Evolutionary conservation across 768 basidiomycete genomes (phyloP), one percentile per base, ranked within the genome.

Genomic region (Lentinula guzmanii): DNA sequence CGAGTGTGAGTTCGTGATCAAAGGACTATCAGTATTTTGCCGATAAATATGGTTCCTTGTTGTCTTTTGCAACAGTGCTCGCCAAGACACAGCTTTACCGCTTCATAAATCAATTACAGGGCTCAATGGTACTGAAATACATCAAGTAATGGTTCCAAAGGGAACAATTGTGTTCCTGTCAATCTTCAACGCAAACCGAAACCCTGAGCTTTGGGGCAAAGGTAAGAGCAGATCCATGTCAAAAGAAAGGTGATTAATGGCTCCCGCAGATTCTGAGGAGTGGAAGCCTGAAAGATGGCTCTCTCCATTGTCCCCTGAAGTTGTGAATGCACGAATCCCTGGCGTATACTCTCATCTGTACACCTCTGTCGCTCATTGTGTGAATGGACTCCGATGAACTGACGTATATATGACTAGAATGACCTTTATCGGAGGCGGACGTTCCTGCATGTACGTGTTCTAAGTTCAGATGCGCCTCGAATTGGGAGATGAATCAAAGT

Each of bases 271-370:
- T 62, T 75, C 76, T 0, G 48, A 66, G 21, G 76, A 80, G 59
- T 81, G 77, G 75, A 79, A 76, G 58, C 80, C 79, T 2, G 78
- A 80, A 55, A 69, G 79, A 16, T 81, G 80, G 79, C 67, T 80
- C 1, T 62, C 63, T 3, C 69, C 71, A 0, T 65, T 77, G 13
- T 77, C 76, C 1, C 62, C 70, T 10, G 63, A 65, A 18, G 70
- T 78, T 15, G 61, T 52, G 3, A 67, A 72, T 16, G 74, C 76
- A 1, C 70, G 66, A 18, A 65, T 75, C 24, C 73, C 76, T n/a
- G 74, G 74, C 4, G 64, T 76, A 5, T 76, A 76, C 59, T 70
- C 76, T 5, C 68, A 74, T 57, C 37, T 74, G 76, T 76, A 56
- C 54, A 74, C 65, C 9, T 10, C 5, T 9, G 10, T 37, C 28